These are phyloP conservation scores for Phytophthora syringae DNA, from an alignment of 352 stramenopile genomes.

Conservation along the genomic window DNA sequence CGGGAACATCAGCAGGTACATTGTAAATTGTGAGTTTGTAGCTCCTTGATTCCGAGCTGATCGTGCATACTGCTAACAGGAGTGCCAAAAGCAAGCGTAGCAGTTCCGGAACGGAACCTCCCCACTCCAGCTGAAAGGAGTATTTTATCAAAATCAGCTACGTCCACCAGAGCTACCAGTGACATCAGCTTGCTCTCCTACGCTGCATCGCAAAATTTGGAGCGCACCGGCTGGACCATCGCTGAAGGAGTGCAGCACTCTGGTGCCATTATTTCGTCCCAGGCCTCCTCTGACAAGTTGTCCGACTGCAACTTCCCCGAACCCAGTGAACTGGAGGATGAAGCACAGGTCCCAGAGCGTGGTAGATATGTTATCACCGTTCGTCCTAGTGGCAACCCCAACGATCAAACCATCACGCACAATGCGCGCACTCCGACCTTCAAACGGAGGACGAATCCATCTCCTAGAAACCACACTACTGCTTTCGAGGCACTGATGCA, in stretches of 20 bases:
- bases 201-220: slow-evolving; percentile 13
- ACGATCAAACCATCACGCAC: not conserved
- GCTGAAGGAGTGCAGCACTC: slow-evolving; percentile 5
- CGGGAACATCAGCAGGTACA: slow-evolving; percentile 21
- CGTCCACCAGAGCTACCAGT: slow-evolving; percentile 25
- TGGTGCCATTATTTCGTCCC: slow-evolving; percentile 4
- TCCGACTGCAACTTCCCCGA: not conserved
- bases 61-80: not conserved
- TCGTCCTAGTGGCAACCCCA: not conserved
- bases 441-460: slow-evolving; percentile 21
- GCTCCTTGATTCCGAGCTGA: not conserved
- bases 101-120: not conserved
- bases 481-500: slow-evolving; percentile 41
- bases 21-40: not conserved
- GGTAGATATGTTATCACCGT: not conserved
- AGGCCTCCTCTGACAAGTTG: slow-evolving; percentile 1
- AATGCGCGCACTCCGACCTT: slow-evolving; percentile 5
- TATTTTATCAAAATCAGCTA: slow-evolving; percentile 37
- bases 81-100: slow-evolving; percentile 4
- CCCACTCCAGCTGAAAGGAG: slow-evolving; percentile 15
- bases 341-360: not conserved
- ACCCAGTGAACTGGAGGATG: not conserved
- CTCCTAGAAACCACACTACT: slow-evolving; percentile 24
- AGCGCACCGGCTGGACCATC: not conserved
- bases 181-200: slow-evolving; percentile 5